Evolutionary conservation across 768 basidiomycete genomes (phyloP).

Genomic region (Suillus luteus): DNA sequence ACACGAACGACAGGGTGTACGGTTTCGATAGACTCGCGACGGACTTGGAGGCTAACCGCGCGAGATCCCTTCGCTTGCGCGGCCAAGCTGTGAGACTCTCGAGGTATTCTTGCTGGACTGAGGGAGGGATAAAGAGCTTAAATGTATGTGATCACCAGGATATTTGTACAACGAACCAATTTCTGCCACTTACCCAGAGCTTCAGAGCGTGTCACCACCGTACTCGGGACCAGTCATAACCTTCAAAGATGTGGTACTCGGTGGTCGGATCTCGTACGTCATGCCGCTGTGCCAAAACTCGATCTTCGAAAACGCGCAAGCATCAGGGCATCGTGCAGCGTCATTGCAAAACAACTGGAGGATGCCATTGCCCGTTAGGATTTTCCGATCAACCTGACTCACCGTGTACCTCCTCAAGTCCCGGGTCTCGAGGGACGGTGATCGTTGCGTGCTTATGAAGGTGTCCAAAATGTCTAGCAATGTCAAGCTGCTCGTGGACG

Average conservation of each 20-base stretch:
- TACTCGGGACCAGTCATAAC: constrained; percentile 69
- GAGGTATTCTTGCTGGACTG: constrained; percentile 73
- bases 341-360: constrained; percentile 45
- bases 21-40: too few relatives aligned
- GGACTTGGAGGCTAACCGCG: constrained; percentile 26
- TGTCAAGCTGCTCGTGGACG: too few relatives aligned
- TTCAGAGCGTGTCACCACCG: constrained; percentile 83
- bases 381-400: too few relatives aligned
- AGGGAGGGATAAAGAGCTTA: constrained; percentile 84
- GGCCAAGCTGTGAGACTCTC: constrained; percentile 70
- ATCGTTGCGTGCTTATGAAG: too few relatives aligned
- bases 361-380: too few relatives aligned
- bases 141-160: constrained; percentile 34
- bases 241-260: constrained; percentile 75
- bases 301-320: constrained; percentile 65
- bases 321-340: constrained; percentile 60
- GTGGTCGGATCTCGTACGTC: constrained; percentile 80
- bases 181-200: constrained; percentile 58
- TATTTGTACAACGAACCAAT: not conserved
- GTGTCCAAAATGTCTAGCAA: too few relatives aligned
- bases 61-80: constrained; percentile 77
- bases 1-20: too few relatives aligned
- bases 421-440: too few relatives aligned
- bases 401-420: too few relatives aligned
- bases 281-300: constrained; percentile 88